These are phyloP conservation scores for Capniomyces stellatus DNA, from an alignment of 371 early-diverging fungal genomes.

Conservation along the genomic window DNA sequence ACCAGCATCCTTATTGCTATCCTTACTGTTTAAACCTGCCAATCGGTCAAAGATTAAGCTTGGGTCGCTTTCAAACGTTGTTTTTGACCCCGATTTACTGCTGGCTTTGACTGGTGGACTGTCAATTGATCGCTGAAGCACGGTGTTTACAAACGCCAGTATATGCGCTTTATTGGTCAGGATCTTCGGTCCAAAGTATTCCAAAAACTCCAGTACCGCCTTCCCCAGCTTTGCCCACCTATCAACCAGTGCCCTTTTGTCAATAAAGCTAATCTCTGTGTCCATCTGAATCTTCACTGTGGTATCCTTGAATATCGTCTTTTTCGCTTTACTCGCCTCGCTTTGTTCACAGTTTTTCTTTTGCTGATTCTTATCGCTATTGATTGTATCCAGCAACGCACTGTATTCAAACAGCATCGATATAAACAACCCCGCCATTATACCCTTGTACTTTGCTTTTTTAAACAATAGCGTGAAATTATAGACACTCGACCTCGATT, in stretches of 20 bases:
- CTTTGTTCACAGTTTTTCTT: not conserved
- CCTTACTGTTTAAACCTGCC: not conserved
- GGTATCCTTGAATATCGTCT: not conserved
- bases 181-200: conserved; percentile 41
- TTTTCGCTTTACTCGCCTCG: not conserved
- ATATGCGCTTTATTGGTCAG: conserved; percentile 59
- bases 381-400: not conserved
- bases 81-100: not conserved
- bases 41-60: too few relatives aligned
- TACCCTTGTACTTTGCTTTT: not conserved
- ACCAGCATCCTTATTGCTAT: not conserved
- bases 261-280: not conserved
- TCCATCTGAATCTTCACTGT: not conserved
- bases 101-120: not conserved
- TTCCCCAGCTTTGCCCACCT: conserved; percentile 10
- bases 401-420: not conserved
- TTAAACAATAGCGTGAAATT: not conserved
- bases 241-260: not conserved
- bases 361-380: not conserved
- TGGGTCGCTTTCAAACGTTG: too few relatives aligned
- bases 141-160: conserved; percentile 51
- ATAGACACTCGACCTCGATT: not conserved
- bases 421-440: not conserved
- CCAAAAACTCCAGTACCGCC: conserved; percentile 10
- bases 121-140: conserved; percentile 24